A percentile compares a stretch with the other conserved stretches of the same genome.
Evolutionary conservation across 345 rosid species (phyloP).

Genomic region (Pugionium dolabratum): DNA sequence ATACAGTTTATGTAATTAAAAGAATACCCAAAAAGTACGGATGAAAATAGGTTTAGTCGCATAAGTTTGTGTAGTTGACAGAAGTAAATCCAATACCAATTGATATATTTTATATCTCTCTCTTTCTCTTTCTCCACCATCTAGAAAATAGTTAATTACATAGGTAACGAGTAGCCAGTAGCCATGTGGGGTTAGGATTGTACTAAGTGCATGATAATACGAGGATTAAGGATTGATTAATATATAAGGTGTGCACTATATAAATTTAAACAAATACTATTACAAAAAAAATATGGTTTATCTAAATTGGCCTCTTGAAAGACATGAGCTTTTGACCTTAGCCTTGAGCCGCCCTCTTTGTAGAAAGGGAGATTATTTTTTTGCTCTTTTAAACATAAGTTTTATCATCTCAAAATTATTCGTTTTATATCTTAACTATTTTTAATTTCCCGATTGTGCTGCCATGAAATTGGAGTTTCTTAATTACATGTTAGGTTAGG

Average conservation of each 20-base stretch:
- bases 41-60: no score
- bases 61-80: no score
- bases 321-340: constrained; percentile 37
- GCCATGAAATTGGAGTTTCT: constrained; percentile 31
- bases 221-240: constrained; percentile 38
- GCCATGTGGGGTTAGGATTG: constrained; percentile 41
- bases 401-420: constrained; percentile 37
- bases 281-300: neutral
- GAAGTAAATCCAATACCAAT: no score
- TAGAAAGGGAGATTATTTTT: constrained; percentile 17
- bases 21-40: no score
- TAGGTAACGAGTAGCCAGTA: constrained; percentile 20
- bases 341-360: constrained; percentile 40
- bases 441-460: constrained; percentile 17
- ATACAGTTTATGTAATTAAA: no score
- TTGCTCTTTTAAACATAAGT: constrained; percentile 19
- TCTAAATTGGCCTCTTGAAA: constrained; percentile 37
- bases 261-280: constrained; percentile 12
- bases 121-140: constrained; percentile 12
- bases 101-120: no score
- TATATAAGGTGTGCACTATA: constrained; percentile 28
- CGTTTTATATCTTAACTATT: constrained; percentile 24
- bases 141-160: constrained; percentile 22
- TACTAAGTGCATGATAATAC: constrained; percentile 34
- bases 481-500: constrained; percentile 35